These are phyloP conservation scores for Tulasnella sp. DNA, from an alignment of 768 basidiomycete genomes.

Conservation along the genomic window DNA sequence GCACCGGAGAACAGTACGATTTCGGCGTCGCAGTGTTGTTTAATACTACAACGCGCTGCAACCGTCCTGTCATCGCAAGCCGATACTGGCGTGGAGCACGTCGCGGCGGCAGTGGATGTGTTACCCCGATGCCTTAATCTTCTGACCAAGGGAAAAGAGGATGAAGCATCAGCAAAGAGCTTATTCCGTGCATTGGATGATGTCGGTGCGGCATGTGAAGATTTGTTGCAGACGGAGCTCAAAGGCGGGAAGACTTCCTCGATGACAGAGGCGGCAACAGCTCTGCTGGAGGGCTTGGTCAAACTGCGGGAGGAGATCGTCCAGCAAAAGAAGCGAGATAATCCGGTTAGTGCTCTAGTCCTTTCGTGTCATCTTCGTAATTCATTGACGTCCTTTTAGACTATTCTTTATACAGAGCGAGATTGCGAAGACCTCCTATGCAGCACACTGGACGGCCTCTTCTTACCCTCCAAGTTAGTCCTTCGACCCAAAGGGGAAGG, in stretches of 20 bases:
- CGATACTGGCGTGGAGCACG: neutral
- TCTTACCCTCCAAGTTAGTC: constrained; percentile 1
- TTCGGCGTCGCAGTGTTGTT: neutral
- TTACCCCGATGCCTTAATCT: constrained; percentile 7
- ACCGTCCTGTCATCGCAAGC: neutral
- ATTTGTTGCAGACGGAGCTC: neutral
- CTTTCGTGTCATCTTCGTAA: neutral
- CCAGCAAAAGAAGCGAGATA: neutral
- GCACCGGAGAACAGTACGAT: neutral
- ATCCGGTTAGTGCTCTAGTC: neutral
- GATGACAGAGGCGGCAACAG: neutral
- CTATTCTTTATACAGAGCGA: neutral
- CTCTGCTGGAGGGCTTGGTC: neutral
- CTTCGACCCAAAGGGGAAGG: neutral
- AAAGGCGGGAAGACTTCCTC: constrained; percentile 9
- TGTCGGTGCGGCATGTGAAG: constrained; percentile 6
- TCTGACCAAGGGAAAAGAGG: neutral
- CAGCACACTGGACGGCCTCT: constrained; percentile 34
- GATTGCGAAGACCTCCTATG: constrained; percentile 26
- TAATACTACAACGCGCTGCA: neutral
- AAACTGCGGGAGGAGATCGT: neutral
- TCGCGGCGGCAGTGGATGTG: neutral
- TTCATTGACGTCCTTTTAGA: neutral
- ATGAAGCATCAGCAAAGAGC: neutral
- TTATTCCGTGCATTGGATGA: constrained; percentile 25